A percentile compares a stretch with the other conserved stretches of the same genome.
These are phyloP conservation scores for Huntiella decipiens DNA, from an alignment of 2,329 filamentous ascomycete species.

Conservation along the genomic window DNA sequence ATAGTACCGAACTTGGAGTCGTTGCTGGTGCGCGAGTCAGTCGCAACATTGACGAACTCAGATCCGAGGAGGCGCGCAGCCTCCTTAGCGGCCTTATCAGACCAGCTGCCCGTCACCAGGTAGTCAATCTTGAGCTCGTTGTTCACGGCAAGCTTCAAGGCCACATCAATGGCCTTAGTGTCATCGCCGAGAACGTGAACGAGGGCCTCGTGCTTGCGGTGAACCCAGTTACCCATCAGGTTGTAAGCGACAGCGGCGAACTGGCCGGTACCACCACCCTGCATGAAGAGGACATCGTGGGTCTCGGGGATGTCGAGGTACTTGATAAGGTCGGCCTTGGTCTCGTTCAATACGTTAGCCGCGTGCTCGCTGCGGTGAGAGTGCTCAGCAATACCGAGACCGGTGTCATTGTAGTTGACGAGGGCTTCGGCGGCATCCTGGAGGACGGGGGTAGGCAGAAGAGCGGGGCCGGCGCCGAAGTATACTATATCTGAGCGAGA, in stretches of 20 bases:
- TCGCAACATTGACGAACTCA: constrained; percentile 61
- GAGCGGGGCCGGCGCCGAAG: constrained; percentile 82
- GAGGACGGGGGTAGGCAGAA: constrained; percentile 63
- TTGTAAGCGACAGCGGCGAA: constrained; percentile 77
- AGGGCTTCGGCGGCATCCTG: constrained; percentile 59
- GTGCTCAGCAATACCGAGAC: constrained; percentile 75
- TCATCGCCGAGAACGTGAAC: constrained; percentile 34
- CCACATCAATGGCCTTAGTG: constrained; percentile 29
- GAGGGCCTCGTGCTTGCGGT: constrained; percentile 42
- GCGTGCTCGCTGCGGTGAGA: constrained; percentile 72
- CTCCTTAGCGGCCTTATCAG: constrained; percentile 73
- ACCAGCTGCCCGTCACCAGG: constrained; percentile 75
- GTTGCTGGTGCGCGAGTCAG: constrained; percentile 46
- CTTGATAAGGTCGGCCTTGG: constrained; percentile 52
- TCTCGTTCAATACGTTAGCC: constrained; percentile 56
- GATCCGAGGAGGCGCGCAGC: constrained; percentile 57
- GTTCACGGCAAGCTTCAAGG: constrained; percentile 41
- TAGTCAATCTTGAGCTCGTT: constrained; percentile 70
- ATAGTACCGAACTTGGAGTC: constrained; percentile 75
- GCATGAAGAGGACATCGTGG: constrained; percentile 80
- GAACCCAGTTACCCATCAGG: constrained; percentile 65
- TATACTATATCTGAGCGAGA: constrained; percentile 58
- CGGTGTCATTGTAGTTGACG: constrained; percentile 62
- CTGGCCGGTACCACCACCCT: constrained; percentile 68
- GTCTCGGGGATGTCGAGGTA: constrained; percentile 69